Evolutionary conservation across 2,329 filamentous ascomycete genomes (phyloP).

Genomic region (Colletotrichum tropicicola): DNA sequence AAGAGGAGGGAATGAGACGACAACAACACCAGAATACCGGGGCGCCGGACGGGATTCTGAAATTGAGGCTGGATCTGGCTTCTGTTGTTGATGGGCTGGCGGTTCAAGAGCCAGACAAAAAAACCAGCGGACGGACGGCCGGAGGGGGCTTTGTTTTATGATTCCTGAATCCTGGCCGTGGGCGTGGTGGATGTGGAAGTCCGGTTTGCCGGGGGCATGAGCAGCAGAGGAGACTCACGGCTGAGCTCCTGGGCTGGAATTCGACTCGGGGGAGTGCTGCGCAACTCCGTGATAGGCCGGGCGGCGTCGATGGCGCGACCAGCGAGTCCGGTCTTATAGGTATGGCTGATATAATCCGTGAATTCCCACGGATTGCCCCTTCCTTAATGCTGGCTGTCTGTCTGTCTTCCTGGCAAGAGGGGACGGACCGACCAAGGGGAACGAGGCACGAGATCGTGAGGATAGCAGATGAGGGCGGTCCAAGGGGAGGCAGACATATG

Average conservation of each 20-base stretch:
- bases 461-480: constrained; percentile 4
- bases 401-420: neutral
- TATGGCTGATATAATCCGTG: constrained; percentile 15
- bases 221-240: neutral
- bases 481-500: constrained; percentile 15
- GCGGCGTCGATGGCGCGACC: constrained; percentile 5
- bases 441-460: neutral
- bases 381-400: constrained; percentile 8
- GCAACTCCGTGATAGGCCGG: constrained; percentile 21
- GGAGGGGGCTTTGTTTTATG: neutral
- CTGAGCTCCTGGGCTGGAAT: neutral
- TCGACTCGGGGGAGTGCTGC: constrained; percentile 2
- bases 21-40: neutral
- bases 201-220: neutral
- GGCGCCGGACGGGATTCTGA: neutral
- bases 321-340: constrained; percentile 21
- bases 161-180: neutral
- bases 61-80: neutral
- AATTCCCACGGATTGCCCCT: constrained; percentile 7
- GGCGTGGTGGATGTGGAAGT: constrained; percentile 1
- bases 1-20: neutral
- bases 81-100: neutral
- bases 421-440: neutral
- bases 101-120: neutral
- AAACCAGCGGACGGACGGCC: neutral